A percentile compares a stretch with the other conserved stretches of the same genome.
These are phyloP conservation scores for Penicillium frequentans DNA, from an alignment of 2,329 filamentous ascomycete genomes.

Conservation along the genomic window DNA sequence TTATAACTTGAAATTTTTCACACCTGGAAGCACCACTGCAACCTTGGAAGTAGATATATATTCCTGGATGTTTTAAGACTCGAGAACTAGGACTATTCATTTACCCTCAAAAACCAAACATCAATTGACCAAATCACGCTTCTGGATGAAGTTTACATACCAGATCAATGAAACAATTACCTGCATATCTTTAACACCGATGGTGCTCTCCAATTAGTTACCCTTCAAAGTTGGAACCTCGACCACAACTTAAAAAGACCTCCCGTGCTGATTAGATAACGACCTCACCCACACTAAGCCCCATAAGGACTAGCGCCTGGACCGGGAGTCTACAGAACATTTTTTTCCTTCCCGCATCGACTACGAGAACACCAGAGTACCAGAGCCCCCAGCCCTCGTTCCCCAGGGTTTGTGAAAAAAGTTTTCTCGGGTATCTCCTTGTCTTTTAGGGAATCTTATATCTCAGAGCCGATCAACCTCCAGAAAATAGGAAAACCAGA, in stretches of 20 bases:
- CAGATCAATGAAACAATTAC: too few relatives aligned
- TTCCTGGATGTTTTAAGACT: too few relatives aligned
- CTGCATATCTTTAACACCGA: too few relatives aligned
- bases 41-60: too few relatives aligned
- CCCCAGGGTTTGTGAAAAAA: constrained; percentile 16
- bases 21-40: too few relatives aligned
- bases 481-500: constrained; percentile 13
- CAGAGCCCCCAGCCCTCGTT: constrained; percentile 24
- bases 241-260: not conserved
- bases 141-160: too few relatives aligned
- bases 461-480: not conserved
- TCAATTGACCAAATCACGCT: too few relatives aligned
- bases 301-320: constrained; percentile 31
- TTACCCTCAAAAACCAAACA: too few relatives aligned
- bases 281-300: constrained; percentile 26
- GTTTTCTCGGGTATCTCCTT: constrained; percentile 8
- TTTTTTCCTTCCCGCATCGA: constrained; percentile 39
- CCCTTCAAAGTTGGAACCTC: too few relatives aligned
- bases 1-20: too few relatives aligned
- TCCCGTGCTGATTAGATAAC: constrained; percentile 35
- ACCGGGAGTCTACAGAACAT: constrained; percentile 41
- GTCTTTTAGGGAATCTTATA: not conserved
- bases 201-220: too few relatives aligned
- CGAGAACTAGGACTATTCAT: too few relatives aligned
- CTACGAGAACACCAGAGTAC: constrained; percentile 29